phyloP scores from a whole-genome alignment of 2,329 filamentous ascomycete genomes.

The Monosporascus sp. region DNA sequence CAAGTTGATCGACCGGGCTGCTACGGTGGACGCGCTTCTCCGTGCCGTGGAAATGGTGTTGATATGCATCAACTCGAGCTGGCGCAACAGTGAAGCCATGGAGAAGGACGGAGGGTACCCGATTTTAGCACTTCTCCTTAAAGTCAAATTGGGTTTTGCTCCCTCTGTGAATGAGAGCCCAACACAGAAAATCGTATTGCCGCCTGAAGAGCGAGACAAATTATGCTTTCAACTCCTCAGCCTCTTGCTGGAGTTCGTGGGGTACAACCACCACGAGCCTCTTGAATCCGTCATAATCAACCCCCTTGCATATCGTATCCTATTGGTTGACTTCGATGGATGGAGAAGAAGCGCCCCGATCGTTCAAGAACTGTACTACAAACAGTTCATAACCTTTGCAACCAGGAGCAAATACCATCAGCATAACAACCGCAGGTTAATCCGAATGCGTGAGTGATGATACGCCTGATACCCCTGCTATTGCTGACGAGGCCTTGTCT shows the following conservation, averaged over 20 bases:
- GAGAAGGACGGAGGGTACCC: slow-evolving; percentile 93
- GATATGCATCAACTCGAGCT: slow-evolving; percentile 80
- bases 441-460: slow-evolving; percentile 73
- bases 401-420: slow-evolving; percentile 86
- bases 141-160: slow-evolving; percentile 68
- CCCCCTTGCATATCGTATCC: slow-evolving; percentile 84
- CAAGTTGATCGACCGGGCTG: slow-evolving; percentile 75
- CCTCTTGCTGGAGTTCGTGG: slow-evolving; percentile 78
- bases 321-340: slow-evolving; percentile 88
- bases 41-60: slow-evolving; percentile 80
- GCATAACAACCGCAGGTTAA: slow-evolving; percentile 83
- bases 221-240: slow-evolving; percentile 63
- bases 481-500: slow-evolving; percentile 5
- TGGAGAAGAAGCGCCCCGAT: slow-evolving; percentile 76
- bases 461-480: slow-evolving; percentile 7
- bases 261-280: slow-evolving; percentile 74
- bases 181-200: slow-evolving; percentile 39
- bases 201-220: slow-evolving; percentile 48
- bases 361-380: slow-evolving; percentile 86
- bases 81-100: slow-evolving; percentile 98
- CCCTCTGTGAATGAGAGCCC: slow-evolving; percentile 29
- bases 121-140: slow-evolving; percentile 75
- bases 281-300: slow-evolving; percentile 93
- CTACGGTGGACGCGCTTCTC: slow-evolving; percentile 63
- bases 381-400: slow-evolving; percentile 83